phyloP scores from a whole-genome alignment of 1,284 basidiomycete species.

The Phylloporus sp. region DNA sequence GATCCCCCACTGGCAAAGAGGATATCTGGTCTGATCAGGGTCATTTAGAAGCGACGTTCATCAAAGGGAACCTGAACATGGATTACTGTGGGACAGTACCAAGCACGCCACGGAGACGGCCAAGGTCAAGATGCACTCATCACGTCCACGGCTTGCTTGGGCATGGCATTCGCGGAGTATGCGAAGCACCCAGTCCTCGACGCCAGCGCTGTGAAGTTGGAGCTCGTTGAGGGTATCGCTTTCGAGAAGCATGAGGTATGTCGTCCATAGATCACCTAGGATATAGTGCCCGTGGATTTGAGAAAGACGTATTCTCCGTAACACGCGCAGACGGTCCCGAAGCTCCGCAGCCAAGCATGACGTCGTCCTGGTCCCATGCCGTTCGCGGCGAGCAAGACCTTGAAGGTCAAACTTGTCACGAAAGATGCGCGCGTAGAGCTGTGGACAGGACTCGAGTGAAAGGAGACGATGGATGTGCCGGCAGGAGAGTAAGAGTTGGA shows the following conservation, averaged over 20 bases:
- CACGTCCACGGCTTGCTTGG: conserved; percentile 7
- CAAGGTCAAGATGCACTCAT: conserved; percentile 29
- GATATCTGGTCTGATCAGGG: conserved; percentile 41
- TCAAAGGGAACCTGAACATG: conserved; percentile 31
- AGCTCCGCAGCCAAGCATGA: conserved; percentile 53
- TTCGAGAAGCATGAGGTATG: conserved; percentile 56
- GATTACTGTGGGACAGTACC: conserved; percentile 40
- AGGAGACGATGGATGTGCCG: conserved; percentile 50
- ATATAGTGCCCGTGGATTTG: conserved; percentile 38
- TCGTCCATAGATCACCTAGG: conserved; percentile 51
- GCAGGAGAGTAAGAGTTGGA: conserved; percentile 48
- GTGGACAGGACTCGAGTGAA: conserved; percentile 48
- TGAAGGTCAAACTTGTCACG: conserved; percentile 54
- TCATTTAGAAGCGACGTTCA: conserved; percentile 28
- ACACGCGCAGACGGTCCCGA: conserved; percentile 44
- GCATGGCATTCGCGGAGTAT: conserved; percentile 24
- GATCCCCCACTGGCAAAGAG: conserved; percentile 35
- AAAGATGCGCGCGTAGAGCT: conserved; percentile 68
- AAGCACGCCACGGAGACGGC: conserved; percentile 39
- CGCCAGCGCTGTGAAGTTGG: conserved; percentile 44
- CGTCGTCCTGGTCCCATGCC: conserved; percentile 38
- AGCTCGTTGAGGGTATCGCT: conserved; percentile 47
- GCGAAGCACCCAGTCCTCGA: conserved; percentile 40
- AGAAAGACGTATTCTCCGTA: conserved; percentile 47
- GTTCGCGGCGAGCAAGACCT: conserved; percentile 42